phyloP scores from a whole-genome alignment of 2,329 filamentous ascomycete genomes.

The Paraphoma sp. region DNA sequence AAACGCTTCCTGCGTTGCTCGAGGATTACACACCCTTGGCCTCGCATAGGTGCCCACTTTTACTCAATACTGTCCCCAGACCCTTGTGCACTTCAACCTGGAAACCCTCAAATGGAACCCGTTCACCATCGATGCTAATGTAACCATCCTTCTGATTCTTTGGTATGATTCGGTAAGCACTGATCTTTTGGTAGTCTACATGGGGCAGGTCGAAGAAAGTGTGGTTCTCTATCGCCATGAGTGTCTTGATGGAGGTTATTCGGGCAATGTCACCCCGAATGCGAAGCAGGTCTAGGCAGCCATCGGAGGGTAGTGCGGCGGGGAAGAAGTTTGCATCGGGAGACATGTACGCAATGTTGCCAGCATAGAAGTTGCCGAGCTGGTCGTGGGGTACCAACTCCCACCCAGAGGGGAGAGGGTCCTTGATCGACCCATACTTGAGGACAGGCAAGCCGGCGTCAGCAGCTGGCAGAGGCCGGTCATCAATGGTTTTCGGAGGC shows the following conservation, averaged over 20 bases:
- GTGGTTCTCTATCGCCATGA: conserved; percentile 74
- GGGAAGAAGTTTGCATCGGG: conserved; percentile 87
- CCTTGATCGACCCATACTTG: conserved; percentile 79
- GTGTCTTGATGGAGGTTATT: conserved; percentile 69
- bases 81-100: conserved; percentile 88
- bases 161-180: conserved; percentile 85
- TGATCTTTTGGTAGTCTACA: conserved; percentile 82
- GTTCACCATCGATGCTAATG: conserved; percentile 94
- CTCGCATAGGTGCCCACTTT: conserved; percentile 75
- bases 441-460: conserved; percentile 68
- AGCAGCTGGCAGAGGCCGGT: conserved; percentile 27
- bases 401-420: conserved; percentile 80
- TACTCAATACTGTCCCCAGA: conserved; percentile 84
- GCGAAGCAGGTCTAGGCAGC: conserved; percentile 82
- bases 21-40: conserved; percentile 46
- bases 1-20: no score
- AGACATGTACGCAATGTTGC: conserved; percentile 95
- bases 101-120: conserved; percentile 84
- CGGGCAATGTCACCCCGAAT: conserved; percentile 78
- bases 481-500: conserved; percentile 26
- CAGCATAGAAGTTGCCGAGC: conserved; percentile 90
- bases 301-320: conserved; percentile 81
- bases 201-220: conserved; percentile 80
- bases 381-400: conserved; percentile 74
- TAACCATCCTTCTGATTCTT: conserved; percentile 68